Percentiles rank a stretch among this genome's conserved stretches.
These are phyloP conservation scores for Puccinia polysora DNA, from an alignment of 1,284 basidiomycete species.

Conservation along the genomic window DNA sequence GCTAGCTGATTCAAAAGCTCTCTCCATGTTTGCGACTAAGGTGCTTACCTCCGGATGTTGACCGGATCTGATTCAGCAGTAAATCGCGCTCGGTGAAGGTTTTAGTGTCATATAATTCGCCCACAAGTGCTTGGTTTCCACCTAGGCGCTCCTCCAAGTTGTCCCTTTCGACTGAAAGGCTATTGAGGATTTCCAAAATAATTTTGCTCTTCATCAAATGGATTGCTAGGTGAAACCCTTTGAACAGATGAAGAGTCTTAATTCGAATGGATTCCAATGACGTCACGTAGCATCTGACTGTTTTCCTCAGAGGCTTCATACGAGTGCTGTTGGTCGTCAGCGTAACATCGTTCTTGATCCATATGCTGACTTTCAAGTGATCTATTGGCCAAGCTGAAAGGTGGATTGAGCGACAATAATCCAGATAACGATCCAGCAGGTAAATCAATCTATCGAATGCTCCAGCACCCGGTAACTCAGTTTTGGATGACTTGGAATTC, in stretches of 20 bases:
- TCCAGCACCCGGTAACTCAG: constrained; percentile 1
- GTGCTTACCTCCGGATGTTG: constrained; percentile 33
- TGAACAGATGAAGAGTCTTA: constrained; percentile 33
- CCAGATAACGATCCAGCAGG: constrained; percentile 38
- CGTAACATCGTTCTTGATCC: constrained; percentile 38
- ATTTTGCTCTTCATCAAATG: constrained; percentile 37
- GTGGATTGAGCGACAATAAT: constrained; percentile 16
- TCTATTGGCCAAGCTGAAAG: constrained; percentile 35
- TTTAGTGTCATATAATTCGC: not conserved
- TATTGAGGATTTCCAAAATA: constrained; percentile 33
- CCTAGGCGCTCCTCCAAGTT: constrained; percentile 34
- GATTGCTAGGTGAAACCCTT: not conserved
- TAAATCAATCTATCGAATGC: constrained; percentile 38
- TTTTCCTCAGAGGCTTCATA: constrained; percentile 34
- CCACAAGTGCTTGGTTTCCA: not conserved
- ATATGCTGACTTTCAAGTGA: constrained; percentile 36
- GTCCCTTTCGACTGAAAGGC: constrained; percentile 31
- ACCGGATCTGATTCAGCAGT: constrained; percentile 15
- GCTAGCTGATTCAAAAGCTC: too few species aligned
- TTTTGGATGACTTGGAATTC: not conserved
- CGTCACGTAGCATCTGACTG: constrained; percentile 41
- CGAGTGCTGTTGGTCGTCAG: constrained; percentile 30
- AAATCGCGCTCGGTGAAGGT: constrained; percentile 21
- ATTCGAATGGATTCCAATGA: constrained; percentile 26
- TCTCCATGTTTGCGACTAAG: too few species aligned